Percentiles rank a stretch among this genome's conserved stretches.
Conservation (phyloP, 371 early-diverging fungal species). For the Lichtheimia hyalospora region DNA sequence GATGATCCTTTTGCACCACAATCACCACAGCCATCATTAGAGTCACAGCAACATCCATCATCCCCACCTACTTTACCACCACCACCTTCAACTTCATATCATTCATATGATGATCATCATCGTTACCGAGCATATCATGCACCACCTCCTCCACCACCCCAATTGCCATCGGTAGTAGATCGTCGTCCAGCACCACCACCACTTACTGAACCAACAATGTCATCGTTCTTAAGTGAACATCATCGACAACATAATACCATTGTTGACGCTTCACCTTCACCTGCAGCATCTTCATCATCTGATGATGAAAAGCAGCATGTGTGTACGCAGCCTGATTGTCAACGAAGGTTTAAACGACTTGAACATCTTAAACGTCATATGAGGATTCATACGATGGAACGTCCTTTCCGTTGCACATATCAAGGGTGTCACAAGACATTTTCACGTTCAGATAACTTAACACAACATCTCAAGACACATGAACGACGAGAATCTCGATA, state of each 20-base stretch:
- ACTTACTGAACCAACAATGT: neutral
- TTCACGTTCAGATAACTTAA: conserved; percentile 76
- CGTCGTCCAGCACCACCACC: neutral
- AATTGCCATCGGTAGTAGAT: neutral
- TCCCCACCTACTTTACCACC: neutral
- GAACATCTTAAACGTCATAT: conserved; percentile 90
- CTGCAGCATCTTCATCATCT: conserved; percentile 12
- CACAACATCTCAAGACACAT: conserved; percentile 64
- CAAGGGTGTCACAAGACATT: conserved; percentile 77
- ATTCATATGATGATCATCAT: neutral
- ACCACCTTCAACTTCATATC: conserved; percentile 3
- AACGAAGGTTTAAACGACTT: conserved; percentile 70
- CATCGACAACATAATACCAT: neutral
- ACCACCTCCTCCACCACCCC: conserved; percentile 17
- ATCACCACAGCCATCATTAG: conserved; percentile 1
- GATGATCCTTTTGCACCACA: neutral
- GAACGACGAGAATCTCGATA: conserved; percentile 32
- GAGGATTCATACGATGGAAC: conserved; percentile 83
- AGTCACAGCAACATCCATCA: neutral
- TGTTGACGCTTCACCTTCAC: neutral
- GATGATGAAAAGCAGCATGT: conserved; percentile 47
- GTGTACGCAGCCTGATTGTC: conserved; percentile 57
- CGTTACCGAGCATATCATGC: neutral
- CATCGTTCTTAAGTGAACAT: neutral
- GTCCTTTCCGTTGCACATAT: conserved; percentile 73